Evolutionary conservation across 495 filamentous ascomycete species (phyloP).

Genomic region (Lineolata rhizophorae): DNA sequence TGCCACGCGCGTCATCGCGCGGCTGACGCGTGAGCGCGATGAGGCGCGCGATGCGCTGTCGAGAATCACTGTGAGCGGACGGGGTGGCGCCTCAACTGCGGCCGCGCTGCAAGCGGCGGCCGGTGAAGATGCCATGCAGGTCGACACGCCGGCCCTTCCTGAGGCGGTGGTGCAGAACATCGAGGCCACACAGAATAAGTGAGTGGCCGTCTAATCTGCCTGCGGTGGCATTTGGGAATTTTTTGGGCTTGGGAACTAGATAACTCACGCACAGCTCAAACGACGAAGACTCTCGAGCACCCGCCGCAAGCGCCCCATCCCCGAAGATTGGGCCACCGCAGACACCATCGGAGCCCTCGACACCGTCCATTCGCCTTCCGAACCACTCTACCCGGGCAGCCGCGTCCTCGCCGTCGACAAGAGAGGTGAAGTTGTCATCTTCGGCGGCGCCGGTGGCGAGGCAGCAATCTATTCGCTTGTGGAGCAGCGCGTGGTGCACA

Average conservation of each 20-base stretch:
- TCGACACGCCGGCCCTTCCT: slow-evolving; percentile 55
- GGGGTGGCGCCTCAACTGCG: slow-evolving; percentile 2
- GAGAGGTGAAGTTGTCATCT: slow-evolving; percentile 43
- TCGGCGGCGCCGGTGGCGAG: slow-evolving; percentile 58
- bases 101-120: slow-evolving; percentile 23
- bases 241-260: too few species aligned
- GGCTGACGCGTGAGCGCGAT: slow-evolving; percentile 71
- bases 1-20: slow-evolving; percentile 76
- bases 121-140: slow-evolving; percentile 72
- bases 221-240: background rate
- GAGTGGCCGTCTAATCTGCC: slow-evolving; percentile 18
- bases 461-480: slow-evolving; percentile 61
- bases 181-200: slow-evolving; percentile 58
- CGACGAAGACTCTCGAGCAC: slow-evolving; percentile 57
- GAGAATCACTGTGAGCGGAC: slow-evolving; percentile 48
- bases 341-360: slow-evolving; percentile 52
- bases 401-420: slow-evolving; percentile 44
- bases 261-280: slow-evolving; percentile 5
- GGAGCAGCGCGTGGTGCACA: slow-evolving; percentile 42
- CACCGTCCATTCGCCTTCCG: slow-evolving; percentile 24
- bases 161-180: slow-evolving; percentile 51
- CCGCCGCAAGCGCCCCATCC: slow-evolving; percentile 70
- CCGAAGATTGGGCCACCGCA: slow-evolving; percentile 60
- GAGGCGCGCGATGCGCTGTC: slow-evolving; percentile 86
- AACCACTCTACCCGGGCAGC: slow-evolving; percentile 39